These are phyloP conservation scores for Talaromyces piceae DNA, from an alignment of 2,329 filamentous ascomycete genomes.

Conservation along the genomic window DNA sequence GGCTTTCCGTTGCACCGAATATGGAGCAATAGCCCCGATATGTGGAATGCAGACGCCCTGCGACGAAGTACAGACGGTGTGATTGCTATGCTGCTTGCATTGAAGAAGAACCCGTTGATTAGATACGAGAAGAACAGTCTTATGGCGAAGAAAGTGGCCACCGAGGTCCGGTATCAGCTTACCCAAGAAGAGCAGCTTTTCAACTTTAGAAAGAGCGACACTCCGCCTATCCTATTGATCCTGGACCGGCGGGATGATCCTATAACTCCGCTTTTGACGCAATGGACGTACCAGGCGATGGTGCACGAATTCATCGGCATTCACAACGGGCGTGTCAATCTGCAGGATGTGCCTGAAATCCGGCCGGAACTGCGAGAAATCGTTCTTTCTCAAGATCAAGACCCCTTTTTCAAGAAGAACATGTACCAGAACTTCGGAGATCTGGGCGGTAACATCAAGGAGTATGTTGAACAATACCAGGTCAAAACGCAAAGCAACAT, in stretches of 20 bases:
- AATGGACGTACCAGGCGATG: slow-evolving; percentile 99
- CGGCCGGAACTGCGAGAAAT: slow-evolving; percentile 86
- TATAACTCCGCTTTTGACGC: slow-evolving; percentile 84
- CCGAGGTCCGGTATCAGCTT: slow-evolving; percentile 84
- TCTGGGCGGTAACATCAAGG: slow-evolving; percentile 90
- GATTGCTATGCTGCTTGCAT: slow-evolving; percentile 70
- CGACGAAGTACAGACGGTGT: slow-evolving; percentile 82
- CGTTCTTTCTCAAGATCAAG: slow-evolving; percentile 90
- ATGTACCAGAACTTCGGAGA: slow-evolving; percentile 99
- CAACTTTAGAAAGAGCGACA: slow-evolving; percentile 91
- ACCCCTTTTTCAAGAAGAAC: slow-evolving; percentile 98
- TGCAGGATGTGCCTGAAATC: slow-evolving; percentile 76
- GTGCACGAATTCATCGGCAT: slow-evolving; percentile 94
- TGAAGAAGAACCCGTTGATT: slow-evolving; percentile 96
- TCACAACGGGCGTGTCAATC: slow-evolving; percentile 84
- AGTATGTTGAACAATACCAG: slow-evolving; percentile 98
- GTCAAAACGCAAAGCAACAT: slow-evolving; percentile 94
- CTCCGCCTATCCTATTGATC: slow-evolving; percentile 82
- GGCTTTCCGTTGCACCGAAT: slow-evolving; percentile 65
- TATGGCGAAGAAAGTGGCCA: slow-evolving; percentile 84
- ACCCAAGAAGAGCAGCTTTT: slow-evolving; percentile 95
- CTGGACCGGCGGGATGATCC: slow-evolving; percentile 90
- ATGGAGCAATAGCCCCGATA: slow-evolving; percentile 74
- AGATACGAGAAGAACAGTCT: slow-evolving; percentile 87
- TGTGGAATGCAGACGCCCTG: slow-evolving; percentile 84